Percentiles rank a stretch among this genome's conserved stretches.
These are phyloP conservation scores for Fusarium nelsonii DNA, from an alignment of 2,329 filamentous ascomycete genomes.

Conservation along the genomic window DNA sequence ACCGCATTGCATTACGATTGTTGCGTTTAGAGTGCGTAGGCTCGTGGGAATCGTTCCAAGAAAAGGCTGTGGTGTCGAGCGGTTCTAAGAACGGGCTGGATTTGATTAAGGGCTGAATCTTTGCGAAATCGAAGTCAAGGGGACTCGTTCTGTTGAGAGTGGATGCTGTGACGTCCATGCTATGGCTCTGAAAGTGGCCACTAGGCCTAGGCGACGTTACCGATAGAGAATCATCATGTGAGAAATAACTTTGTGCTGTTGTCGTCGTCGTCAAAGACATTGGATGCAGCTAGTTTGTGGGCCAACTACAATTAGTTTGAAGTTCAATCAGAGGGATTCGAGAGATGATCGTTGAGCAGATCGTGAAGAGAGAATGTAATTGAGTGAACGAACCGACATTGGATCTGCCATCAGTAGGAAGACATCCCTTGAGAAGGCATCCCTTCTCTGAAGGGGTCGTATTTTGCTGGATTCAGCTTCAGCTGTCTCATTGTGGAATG, in stretches of 20 bases:
- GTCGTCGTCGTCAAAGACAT: conserved; percentile 10
- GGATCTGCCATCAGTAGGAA: conserved; percentile 2
- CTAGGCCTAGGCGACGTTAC: background rate
- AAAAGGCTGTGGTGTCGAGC: background rate
- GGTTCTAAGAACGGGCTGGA: background rate
- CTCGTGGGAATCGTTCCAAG: background rate
- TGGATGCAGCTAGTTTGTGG: background rate
- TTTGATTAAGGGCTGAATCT: conserved; percentile 10
- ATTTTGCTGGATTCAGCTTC: background rate
- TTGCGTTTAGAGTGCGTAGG: background rate
- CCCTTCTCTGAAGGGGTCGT: conserved; percentile 15
- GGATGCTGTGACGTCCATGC: conserved; percentile 28
- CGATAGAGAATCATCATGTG: conserved; percentile 1
- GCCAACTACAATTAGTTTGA: background rate
- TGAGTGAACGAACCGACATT: background rate
- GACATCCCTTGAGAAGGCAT: conserved; percentile 2
- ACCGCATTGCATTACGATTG: conserved; percentile 5
- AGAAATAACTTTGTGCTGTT: background rate
- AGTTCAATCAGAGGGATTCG: background rate
- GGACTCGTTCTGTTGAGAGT: conserved; percentile 31
- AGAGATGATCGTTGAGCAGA: background rate
- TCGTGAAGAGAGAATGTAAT: background rate
- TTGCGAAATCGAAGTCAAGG: conserved; percentile 29
- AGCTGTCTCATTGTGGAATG: conserved; percentile 1
- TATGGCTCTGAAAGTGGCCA: background rate